These are phyloP conservation scores for Hirsutella minnesotensis DNA, from an alignment of 2,329 filamentous ascomycete genomes.

Conservation along the genomic window DNA sequence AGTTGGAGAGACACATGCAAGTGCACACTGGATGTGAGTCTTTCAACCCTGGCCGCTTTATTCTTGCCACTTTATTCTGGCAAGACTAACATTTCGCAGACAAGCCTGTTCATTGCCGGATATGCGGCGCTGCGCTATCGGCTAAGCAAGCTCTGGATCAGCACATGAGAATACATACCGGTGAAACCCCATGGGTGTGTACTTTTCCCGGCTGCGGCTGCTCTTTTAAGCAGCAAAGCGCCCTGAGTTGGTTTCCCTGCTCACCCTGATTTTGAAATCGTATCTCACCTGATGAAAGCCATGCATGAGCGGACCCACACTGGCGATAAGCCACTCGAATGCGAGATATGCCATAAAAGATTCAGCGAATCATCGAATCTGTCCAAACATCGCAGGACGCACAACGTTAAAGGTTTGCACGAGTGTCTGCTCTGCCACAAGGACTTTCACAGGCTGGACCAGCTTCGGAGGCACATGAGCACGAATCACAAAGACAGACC, in stretches of 20 bases:
- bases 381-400: conserved; percentile 53
- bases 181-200: conserved; percentile 52
- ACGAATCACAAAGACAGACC: conserved; percentile 20
- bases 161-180: conserved; percentile 55
- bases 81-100: conserved; percentile 23
- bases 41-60: background rate
- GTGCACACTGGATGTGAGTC: conserved; percentile 52
- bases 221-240: conserved; percentile 55
- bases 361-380: conserved; percentile 57
- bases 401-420: conserved; percentile 39
- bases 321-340: conserved; percentile 49
- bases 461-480: conserved; percentile 42
- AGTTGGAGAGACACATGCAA: conserved; percentile 53
- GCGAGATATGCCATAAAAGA: conserved; percentile 43
- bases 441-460: conserved; percentile 47
- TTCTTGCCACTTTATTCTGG: no score
- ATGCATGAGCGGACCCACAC: conserved; percentile 58
- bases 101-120: conserved; percentile 45
- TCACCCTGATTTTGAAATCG: background rate
- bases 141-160: conserved; percentile 57
- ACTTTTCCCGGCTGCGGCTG: conserved; percentile 36
- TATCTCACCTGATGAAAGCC: conserved; percentile 26
- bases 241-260: conserved; percentile 39
- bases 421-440: conserved; percentile 42
- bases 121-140: conserved; percentile 48